Base-by-base conservation (phyloP, 2,329 filamentous ascomycete species). In the Dothideomycetes sp. region DNA sequence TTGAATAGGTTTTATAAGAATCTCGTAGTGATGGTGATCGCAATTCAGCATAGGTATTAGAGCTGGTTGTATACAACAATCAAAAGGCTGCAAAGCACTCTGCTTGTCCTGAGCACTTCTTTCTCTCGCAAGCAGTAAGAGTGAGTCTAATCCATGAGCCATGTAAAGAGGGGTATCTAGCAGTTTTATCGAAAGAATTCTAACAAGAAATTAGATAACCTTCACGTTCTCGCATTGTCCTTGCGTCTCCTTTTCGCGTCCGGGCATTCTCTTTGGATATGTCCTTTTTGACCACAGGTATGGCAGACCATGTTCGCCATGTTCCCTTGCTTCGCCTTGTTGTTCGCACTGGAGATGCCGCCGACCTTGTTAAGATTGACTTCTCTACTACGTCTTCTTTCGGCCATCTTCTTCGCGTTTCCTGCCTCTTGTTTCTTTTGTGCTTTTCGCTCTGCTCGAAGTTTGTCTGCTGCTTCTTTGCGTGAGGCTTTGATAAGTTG, bases 321-420 rank as follows among this genome's bases (percentile, higher is more conserved):
- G 30, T 45, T 49, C 29, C 53, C 46, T 45, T 34, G 47, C 59
- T 49, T 50, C 58, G 60, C 49, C 57, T 45, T 49, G 45, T 53
- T 57, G 47, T 58, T 55, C 28, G 60, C 58, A 27, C 67, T 66
- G 44, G 79, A 83, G 33, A 84, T 75, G 1, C 53, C 33, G 1
- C 54, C 30, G 4, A 79, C 56, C 17, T 68, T 68, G 53, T 80
- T 80, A 42, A 85, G 61, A 46, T 80, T 79, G 37, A 84, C 68
- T 41, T 81, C 75, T 56, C 80, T 81, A 57, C 77, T 77, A 51
- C 74, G 71, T 31, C 77, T 66, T 54, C 73, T 70, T 29, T 76
- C 73, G 6, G 74, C 71, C 13, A 79, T 58, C 48, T 75, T 66
- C 47, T 64, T 62, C 10, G 64, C 60, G 47, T 68, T 70, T 17